Conservation (phyloP, 1,284 basidiomycete species). For the Blastosporella zonata region DNA sequence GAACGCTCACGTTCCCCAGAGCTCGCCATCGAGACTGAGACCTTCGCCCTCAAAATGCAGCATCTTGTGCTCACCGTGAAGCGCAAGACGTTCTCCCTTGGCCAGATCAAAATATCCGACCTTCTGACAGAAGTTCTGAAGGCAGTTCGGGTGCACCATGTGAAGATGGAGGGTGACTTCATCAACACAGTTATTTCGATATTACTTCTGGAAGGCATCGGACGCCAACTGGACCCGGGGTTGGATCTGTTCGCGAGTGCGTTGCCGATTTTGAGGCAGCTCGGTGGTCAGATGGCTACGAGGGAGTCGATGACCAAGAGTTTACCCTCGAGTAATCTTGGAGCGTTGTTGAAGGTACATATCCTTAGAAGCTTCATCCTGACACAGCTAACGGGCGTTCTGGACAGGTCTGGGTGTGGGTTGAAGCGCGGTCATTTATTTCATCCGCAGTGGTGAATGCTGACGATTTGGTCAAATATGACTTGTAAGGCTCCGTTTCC, state of each 20-base stretch:
- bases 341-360: conserved; percentile 80
- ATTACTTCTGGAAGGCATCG: conserved; percentile 93
- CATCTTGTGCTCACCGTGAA: conserved; percentile 93
- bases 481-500: conserved; percentile 49
- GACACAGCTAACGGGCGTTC: not conserved
- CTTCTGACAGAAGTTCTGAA: conserved; percentile 86
- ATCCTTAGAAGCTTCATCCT: not conserved
- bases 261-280: conserved; percentile 83
- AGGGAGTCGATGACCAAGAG: conserved; percentile 65
- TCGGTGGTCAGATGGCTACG: conserved; percentile 86
- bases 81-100: conserved; percentile 93
- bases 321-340: conserved; percentile 67
- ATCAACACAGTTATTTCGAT: conserved; percentile 97
- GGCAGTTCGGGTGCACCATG: conserved; percentile 91
- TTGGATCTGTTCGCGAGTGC: conserved; percentile 94
- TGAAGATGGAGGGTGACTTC: conserved; percentile 99
- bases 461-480: conserved; percentile 77
- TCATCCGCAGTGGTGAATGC: conserved; percentile 72
- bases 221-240: conserved; percentile 87
- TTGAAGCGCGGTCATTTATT: conserved; percentile 87
- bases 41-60: conserved; percentile 96
- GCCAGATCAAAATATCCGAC: conserved; percentile 94
- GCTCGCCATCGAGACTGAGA: conserved; percentile 88
- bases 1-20: conserved; percentile 93
- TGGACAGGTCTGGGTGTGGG: conserved; percentile 81